Base-by-base conservation (phyloP, 257 asterid species). In the Petunia axillaris region DNA sequence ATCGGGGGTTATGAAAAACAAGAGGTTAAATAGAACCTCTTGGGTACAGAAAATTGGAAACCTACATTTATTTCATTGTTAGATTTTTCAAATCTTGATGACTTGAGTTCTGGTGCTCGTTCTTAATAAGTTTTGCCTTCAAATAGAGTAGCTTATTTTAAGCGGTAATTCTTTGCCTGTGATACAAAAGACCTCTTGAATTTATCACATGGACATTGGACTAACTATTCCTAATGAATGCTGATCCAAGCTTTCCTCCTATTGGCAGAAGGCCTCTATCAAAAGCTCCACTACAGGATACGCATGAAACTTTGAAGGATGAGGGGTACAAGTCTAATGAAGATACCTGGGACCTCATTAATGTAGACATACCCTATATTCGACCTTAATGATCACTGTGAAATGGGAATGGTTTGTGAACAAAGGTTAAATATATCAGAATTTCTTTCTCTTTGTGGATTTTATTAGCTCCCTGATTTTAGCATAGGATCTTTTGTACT, bases 301-400 rank as follows among this genome's bases (percentile, higher is more conserved):
- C 83, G 44, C 81, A 1, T 6, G 85, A 83, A 53, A 38, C 48
- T 37, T 40, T 78, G 54, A 82, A 83, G 83, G 82, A 84, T 77
- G 81, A 81, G 63, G 82, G 84, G 4, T 80, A 81, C 6, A 84
- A 76, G 39, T 79, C 89, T 6, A 87, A 85, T 41, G 89, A 89
- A 15, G 96, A 91, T 81, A 88, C 85, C 83, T 91, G 93, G 96
- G 93, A 91, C 75, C 71, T 73, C 64, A 36, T 76, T 5, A 87
- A 78, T 38, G 64, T 81, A 25, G 90, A 88, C 81, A n/a, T 82
- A 58, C 93, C 93, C 8, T 89, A 89, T 85, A 62, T 81, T 65
- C 82, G 86, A 88, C 70, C 75, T 43, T 75, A 76, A 41, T 6
- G 5, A 58, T 15, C 66, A 8, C 37, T 3, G 13, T 76, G 67